These are phyloP conservation scores for Alternaria angustiovoidea DNA, from an alignment of 2,329 filamentous ascomycete genomes.

Conservation along the genomic window DNA sequence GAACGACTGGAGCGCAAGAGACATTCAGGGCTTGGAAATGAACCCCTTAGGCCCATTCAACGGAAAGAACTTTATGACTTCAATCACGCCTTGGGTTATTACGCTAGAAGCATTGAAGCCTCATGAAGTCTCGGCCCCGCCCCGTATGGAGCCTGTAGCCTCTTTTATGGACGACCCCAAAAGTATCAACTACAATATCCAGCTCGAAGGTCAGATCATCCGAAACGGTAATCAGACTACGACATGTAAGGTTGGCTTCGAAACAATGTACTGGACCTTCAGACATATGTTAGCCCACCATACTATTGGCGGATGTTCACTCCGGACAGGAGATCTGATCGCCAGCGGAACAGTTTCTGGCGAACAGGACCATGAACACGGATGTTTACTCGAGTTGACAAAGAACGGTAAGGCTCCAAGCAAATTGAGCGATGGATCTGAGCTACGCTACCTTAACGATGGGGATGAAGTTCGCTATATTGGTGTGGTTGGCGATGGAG, in stretches of 20 bases:
- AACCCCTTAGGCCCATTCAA: slow-evolving; percentile 68
- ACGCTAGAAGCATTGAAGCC: slow-evolving; percentile 65
- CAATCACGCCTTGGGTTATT: slow-evolving; percentile 69
- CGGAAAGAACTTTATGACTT: slow-evolving; percentile 67
- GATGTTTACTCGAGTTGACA: slow-evolving; percentile 54
- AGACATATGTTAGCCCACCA: slow-evolving; percentile 57
- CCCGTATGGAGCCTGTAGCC: slow-evolving; percentile 31
- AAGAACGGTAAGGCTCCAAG: slow-evolving; percentile 45
- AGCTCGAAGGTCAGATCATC: slow-evolving; percentile 31
- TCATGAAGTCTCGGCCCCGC: slow-evolving; percentile 35
- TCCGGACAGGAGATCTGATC: slow-evolving; percentile 55
- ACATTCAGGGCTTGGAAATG: slow-evolving; percentile 70
- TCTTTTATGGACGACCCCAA: slow-evolving; percentile 35
- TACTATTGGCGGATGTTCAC: slow-evolving; percentile 52
- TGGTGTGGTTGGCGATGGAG: slow-evolving; percentile 46
- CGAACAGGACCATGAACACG: slow-evolving; percentile 48
- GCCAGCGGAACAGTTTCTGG: slow-evolving; percentile 57
- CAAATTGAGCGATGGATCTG: slow-evolving; percentile 40
- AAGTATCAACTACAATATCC: slow-evolving; percentile 37
- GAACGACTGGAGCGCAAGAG: slow-evolving; percentile 70
- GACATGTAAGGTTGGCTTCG: slow-evolving; percentile 45
- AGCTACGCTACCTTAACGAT: slow-evolving; percentile 52
- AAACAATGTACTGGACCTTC: slow-evolving; percentile 57
- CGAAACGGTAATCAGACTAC: slow-evolving; percentile 28
- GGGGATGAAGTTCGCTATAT: slow-evolving; percentile 52